Conservation (phyloP, 1,284 basidiomycete species). For the Ceratobasidium sp. region DNA sequence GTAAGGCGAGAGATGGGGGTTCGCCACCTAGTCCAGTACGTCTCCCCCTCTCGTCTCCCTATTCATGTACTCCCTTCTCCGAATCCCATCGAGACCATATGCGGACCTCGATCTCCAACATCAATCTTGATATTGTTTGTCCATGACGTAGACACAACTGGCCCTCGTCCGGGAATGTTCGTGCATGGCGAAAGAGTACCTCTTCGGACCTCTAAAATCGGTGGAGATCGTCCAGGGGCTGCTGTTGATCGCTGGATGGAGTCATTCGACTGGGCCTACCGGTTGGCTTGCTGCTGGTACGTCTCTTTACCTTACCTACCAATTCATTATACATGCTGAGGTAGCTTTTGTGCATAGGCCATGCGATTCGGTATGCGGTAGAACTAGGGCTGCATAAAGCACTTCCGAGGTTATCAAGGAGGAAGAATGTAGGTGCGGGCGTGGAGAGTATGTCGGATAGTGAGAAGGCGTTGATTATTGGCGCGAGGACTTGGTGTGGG, state of each 20-base stretch:
- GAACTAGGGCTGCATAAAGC: constrained; percentile 47
- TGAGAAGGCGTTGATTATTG: constrained; percentile 43
- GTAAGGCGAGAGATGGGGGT: constrained; percentile 47
- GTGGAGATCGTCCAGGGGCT: constrained; percentile 46
- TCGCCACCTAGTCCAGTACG: constrained; percentile 38
- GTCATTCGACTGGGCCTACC: constrained; percentile 47
- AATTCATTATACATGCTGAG: background rate
- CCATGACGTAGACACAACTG: constrained; percentile 39
- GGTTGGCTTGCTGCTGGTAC: constrained; percentile 48
- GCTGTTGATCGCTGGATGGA: constrained; percentile 48
- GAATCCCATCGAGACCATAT: too few species aligned
- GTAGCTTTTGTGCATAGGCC: constrained; percentile 26
- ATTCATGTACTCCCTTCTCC: background rate
- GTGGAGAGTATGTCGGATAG: constrained; percentile 34
- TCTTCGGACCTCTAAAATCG: constrained; percentile 26
- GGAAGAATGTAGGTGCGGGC: constrained; percentile 22
- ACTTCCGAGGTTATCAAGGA: constrained; percentile 42
- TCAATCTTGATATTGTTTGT: background rate
- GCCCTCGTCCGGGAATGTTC: constrained; percentile 46
- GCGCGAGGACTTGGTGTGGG: constrained; percentile 47
- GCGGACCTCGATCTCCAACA: too few species aligned
- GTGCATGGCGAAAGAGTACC: constrained; percentile 41
- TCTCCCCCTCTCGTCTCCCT: background rate
- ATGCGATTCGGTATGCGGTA: constrained; percentile 47
- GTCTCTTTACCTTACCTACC: background rate